Percentiles rank a stretch among this genome's conserved stretches.
These are phyloP conservation scores for Neospora caninum DNA, from an alignment of 169 alveolate genomes.

Conservation along the genomic window DNA sequence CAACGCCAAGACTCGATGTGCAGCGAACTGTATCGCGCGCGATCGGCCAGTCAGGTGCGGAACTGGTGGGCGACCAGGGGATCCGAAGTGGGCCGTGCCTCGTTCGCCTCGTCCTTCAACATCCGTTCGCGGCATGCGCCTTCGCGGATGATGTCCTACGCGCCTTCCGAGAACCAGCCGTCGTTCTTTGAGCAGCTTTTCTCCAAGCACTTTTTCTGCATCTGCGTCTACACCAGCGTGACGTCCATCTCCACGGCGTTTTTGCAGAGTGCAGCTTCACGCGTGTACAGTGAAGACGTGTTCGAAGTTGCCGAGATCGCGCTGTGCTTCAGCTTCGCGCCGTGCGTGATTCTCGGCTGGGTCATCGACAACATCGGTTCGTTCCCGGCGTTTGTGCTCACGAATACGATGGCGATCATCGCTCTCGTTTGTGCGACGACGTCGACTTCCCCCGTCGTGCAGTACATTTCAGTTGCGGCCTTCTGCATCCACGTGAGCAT, in stretches of 20 bases:
- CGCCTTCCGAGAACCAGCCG: background rate
- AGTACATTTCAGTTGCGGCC: background rate
- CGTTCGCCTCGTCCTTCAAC: background rate
- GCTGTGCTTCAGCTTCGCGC: slow-evolving; percentile 33
- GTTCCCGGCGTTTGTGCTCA: slow-evolving; percentile 10
- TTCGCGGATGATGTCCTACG: background rate
- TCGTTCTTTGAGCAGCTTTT: slow-evolving; percentile 1
- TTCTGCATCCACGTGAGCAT: slow-evolving; percentile 49
- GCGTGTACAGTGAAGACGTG: background rate
- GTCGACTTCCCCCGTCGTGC: background rate
- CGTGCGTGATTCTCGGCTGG: slow-evolving; percentile 48
- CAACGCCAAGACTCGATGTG: no score
- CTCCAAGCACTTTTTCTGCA: slow-evolving; percentile 9
- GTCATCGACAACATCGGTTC: slow-evolving; percentile 51
- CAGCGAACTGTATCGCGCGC: no score
- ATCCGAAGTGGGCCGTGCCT: no score
- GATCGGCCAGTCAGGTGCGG: no score
- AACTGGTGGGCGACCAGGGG: no score
- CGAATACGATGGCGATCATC: slow-evolving; percentile 52
- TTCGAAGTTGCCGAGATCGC: background rate
- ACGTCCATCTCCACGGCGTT: slow-evolving; percentile 31
- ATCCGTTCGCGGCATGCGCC: background rate
- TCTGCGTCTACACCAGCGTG: background rate
- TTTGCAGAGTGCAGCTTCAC: slow-evolving; percentile 45
- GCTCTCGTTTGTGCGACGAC: slow-evolving; percentile 11